Evolutionary conservation across 1,139 yeast species (phyloP).

Genomic region (Yamadazyma jaroonii): DNA sequence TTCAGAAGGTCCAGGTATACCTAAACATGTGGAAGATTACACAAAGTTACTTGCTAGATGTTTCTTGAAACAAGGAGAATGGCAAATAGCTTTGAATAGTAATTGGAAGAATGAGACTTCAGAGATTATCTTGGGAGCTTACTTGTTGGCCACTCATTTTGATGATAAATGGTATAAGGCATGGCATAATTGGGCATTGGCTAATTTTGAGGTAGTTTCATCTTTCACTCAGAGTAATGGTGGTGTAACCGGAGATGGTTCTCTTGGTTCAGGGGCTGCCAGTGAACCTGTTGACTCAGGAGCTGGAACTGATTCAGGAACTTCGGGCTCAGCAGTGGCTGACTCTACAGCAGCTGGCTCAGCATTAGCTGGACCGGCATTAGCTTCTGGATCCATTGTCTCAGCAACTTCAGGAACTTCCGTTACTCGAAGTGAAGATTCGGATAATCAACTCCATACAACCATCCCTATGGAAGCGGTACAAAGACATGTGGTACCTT

Average conservation of each 20-base stretch:
- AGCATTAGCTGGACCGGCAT: too few species aligned
- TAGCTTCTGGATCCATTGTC: too few species aligned
- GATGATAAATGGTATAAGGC: slow-evolving; percentile 95
- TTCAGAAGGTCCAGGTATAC: slow-evolving; percentile 67
- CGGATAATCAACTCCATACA: too few species aligned
- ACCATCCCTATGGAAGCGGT: slow-evolving; percentile 63
- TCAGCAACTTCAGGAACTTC: not conserved
- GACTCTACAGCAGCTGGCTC: not conserved
- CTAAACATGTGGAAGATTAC: slow-evolving; percentile 76
- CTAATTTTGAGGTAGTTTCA: slow-evolving; percentile 92
- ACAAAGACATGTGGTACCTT: slow-evolving; percentile 88
- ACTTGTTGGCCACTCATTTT: slow-evolving; percentile 89
- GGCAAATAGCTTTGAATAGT: slow-evolving; percentile 83
- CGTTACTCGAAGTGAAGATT: too few species aligned
- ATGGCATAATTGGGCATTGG: slow-evolving; percentile 99
- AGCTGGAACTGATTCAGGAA: too few species aligned
- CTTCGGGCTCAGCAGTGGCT: too few species aligned
- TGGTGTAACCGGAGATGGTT: slow-evolving; percentile 24
- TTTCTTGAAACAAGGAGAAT: slow-evolving; percentile 95
- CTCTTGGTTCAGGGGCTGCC: slow-evolving; percentile 20
- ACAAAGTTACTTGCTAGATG: slow-evolving; percentile 91
- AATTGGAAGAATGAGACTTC: slow-evolving; percentile 83
- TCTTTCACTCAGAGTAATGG: slow-evolving; percentile 41
- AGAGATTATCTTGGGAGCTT: slow-evolving; percentile 83
- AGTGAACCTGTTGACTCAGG: slow-evolving; percentile 14